A percentile compares a stretch with the other conserved stretches of the same genome.
phyloP scores from a whole-genome alignment of 2,329 filamentous ascomycete genomes.

The Ascochyta fabae region DNA sequence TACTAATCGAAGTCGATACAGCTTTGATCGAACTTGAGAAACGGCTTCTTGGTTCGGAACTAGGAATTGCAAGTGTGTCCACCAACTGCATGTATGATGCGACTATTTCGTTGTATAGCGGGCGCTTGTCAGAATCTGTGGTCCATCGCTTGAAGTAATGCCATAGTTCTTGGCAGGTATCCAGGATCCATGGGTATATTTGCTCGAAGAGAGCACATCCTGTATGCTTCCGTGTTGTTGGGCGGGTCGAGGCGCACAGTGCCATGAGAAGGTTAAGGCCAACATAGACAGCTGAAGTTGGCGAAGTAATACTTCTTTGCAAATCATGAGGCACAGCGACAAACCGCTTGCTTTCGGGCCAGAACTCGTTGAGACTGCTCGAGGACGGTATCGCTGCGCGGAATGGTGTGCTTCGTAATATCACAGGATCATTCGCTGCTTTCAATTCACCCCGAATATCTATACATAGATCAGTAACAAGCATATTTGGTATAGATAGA shows the following conservation, averaged over 20 bases:
- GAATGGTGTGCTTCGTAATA: constrained; percentile 24
- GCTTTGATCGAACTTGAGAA: constrained; percentile 30
- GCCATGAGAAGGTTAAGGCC: constrained; percentile 35
- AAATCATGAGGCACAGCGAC: constrained; percentile 52
- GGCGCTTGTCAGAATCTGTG: constrained; percentile 10
- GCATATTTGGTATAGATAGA: background rate
- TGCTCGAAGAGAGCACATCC: constrained; percentile 20
- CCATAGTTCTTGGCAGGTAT: constrained; percentile 36
- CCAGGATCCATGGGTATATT: constrained; percentile 35
- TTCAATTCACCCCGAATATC: constrained; percentile 56
- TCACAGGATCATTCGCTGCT: constrained; percentile 25
- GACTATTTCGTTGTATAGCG: constrained; percentile 29
- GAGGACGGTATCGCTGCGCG: constrained; percentile 49
- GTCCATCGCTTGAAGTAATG: constrained; percentile 32
- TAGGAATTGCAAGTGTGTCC: constrained; percentile 21
- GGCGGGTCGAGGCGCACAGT: constrained; percentile 10
- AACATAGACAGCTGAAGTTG: constrained; percentile 32
- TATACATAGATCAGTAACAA: constrained; percentile 31
- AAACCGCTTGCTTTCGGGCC: constrained; percentile 47
- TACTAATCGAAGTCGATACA: constrained; percentile 23
- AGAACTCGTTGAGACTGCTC: constrained; percentile 47
- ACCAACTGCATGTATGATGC: constrained; percentile 34
- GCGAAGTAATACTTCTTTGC: constrained; percentile 42
- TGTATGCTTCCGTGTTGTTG: background rate
- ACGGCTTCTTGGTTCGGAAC: background rate